Conservation (phyloP, 768 basidiomycete genomes). For the Hebeloma cylindrosporum region DNA sequence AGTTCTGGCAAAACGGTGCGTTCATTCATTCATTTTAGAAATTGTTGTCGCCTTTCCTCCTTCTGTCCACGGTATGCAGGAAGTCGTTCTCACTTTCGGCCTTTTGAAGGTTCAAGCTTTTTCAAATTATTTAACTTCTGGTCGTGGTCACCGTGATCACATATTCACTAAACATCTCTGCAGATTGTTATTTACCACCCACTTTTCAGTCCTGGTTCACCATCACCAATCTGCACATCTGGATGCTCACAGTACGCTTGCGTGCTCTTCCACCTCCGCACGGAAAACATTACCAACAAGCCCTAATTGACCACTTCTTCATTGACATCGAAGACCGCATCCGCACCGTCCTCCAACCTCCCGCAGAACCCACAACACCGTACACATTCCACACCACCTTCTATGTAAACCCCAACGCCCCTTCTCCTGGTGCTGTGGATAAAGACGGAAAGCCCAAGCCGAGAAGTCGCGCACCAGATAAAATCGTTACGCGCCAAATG, state of each 20-base stretch:
- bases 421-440: constrained; percentile 10
- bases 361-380: constrained; percentile 35
- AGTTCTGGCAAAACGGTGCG: constrained; percentile 68
- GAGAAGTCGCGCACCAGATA: constrained; percentile 61
- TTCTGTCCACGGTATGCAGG: not conserved
- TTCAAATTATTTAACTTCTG: too few species aligned
- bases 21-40: constrained; percentile 12
- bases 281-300: constrained; percentile 72
- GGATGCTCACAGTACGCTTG: constrained; percentile 86
- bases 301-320: constrained; percentile 92
- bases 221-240: constrained; percentile 87
- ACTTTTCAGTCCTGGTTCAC: constrained; percentile 99
- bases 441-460: constrained; percentile 23
- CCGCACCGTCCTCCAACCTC: constrained; percentile 73
- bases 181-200: constrained; percentile 83
- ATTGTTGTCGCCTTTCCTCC: not conserved
- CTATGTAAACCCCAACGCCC: constrained; percentile 47
- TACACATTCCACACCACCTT: constrained; percentile 48
- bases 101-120: too few species aligned
- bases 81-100: too few species aligned
- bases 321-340: constrained; percentile 90
- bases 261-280: constrained; percentile 74
- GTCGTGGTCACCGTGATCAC: too few species aligned
- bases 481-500: constrained; percentile 84
- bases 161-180: too few species aligned